phyloP scores from a whole-genome alignment of 805 yeast genomes.

The Schizosaccharomyces lindneri region DNA sequence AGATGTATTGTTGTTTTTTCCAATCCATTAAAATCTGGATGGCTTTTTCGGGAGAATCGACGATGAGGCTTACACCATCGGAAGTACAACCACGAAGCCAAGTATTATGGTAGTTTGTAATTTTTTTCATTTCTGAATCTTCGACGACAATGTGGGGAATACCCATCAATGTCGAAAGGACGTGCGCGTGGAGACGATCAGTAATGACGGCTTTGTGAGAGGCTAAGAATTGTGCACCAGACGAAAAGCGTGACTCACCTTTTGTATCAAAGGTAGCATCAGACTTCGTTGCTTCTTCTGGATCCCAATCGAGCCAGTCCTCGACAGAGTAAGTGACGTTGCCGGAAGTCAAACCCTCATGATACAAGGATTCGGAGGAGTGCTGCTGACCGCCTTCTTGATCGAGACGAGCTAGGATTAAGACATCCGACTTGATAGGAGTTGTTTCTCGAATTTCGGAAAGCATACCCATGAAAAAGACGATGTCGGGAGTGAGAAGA shows the following conservation, averaged over 20 bases:
- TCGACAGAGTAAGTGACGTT: neutral
- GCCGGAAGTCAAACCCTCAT: neutral
- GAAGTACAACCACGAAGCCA: neutral
- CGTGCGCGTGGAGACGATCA: conserved; percentile 2
- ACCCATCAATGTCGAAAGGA: conserved; percentile 1
- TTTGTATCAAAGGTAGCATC: neutral
- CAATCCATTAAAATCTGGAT: neutral
- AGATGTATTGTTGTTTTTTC: neutral
- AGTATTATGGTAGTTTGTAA: neutral
- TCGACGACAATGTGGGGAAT: conserved; percentile 1
- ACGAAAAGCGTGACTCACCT: neutral
- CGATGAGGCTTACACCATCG: neutral
- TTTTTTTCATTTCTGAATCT: neutral
- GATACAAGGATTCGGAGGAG: neutral
- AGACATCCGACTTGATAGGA: neutral
- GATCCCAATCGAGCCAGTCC: neutral
- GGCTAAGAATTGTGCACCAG: conserved; percentile 1
- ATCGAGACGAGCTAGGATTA: neutral
- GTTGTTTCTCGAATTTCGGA: neutral
- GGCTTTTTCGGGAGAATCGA: neutral
- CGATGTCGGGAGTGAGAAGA: conserved; percentile 2
- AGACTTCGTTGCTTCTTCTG: neutral
- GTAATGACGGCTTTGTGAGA: neutral
- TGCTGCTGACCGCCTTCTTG: neutral
- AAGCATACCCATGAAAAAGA: neutral